Evolutionary conservation across 495 filamentous ascomycete species (phyloP), one percentile per base, ranked within the genome.

Genomic region (Cercophora sp.): DNA sequence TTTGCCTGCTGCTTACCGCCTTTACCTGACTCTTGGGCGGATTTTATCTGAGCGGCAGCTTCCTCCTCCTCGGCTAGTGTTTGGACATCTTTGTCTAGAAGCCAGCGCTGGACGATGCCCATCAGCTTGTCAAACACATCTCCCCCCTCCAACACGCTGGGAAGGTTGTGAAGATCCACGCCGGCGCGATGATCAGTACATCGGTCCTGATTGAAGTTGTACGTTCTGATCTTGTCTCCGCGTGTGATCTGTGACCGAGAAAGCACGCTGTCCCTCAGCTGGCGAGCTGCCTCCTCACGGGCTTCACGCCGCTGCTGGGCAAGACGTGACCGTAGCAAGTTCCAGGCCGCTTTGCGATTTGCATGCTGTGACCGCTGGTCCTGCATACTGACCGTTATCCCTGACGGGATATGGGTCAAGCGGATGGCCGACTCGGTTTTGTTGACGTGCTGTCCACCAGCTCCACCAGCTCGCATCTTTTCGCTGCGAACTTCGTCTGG

Each of bases 391-490:
- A 96, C 91, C 22, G 87, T 80, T 6, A 82, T 89, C 29, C 82
- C 84, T 0, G 91, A 96, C 8, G 93, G 94, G 10, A 89, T 76
- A 78, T 98, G 94, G 9, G 91, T 96, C 49, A 98, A 75, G 15
- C 93, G 85, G 55, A 98, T 88, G 15, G 93, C 93, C 27, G 90
- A 96, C 68, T 97, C 94, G 1, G 93, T 98, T 56, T 88, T 96
- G 69, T 98, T 98, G 64, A 98, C 93, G 66, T 97, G 94, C 72
- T 98, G 93, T 5, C 93, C 93, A 15, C 93, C 93, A 2, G 93
- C 91, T 24, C 93, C 93, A 43, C 87, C 76, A 1, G 93, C 89
- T 24, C 91, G 81, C 91, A 97, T 96, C 58, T 88, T 86, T 61
- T 98, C 94, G 8, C 81, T 77, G 34, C 83, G 78, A 29, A 98